Percentiles rank a stretch among this genome's conserved stretches.
phyloP scores from a whole-genome alignment of 225 moss, liverwort and hornwort species.

The Thuidium tamariscinum region DNA sequence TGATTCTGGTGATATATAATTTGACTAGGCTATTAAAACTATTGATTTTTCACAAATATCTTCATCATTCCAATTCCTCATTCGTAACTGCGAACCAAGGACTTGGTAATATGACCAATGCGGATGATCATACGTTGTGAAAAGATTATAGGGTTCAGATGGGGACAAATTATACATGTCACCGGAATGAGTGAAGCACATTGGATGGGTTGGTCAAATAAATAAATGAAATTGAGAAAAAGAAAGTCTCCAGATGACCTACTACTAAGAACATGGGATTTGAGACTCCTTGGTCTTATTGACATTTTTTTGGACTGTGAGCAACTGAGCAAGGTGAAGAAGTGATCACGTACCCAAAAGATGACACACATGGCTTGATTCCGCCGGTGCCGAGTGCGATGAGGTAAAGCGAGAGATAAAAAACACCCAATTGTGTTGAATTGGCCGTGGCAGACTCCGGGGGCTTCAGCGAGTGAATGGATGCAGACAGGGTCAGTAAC shows the following conservation, averaged over 20 bases:
- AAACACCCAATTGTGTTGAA: constrained; percentile 42
- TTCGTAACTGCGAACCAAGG: neutral
- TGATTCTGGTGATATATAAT: neutral
- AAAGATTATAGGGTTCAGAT: neutral
- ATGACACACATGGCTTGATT: constrained; percentile 93
- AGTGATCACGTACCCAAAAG: constrained; percentile 44
- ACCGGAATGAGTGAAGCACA: neutral
- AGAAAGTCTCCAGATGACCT: neutral
- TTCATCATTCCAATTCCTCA: neutral
- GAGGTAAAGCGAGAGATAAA: constrained; percentile 70
- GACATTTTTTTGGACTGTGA: neutral
- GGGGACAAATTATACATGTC: neutral
- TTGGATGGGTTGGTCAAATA: neutral
- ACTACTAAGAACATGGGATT: neutral
- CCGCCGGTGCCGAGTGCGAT: constrained; percentile 89
- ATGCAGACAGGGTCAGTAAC: constrained; percentile 67
- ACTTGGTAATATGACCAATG: neutral
- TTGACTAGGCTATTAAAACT: no score
- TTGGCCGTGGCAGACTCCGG: neutral
- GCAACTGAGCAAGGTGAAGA: neutral
- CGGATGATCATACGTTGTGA: neutral
- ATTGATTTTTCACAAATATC: no score
- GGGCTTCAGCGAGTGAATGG: constrained; percentile 46
- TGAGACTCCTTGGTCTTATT: neutral
- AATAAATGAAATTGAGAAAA: neutral